Evolutionary conservation across 192 early-diverging fungal species (phyloP), one percentile per base, ranked within the genome.

Genomic region (Haplosporangium gracile): DNA sequence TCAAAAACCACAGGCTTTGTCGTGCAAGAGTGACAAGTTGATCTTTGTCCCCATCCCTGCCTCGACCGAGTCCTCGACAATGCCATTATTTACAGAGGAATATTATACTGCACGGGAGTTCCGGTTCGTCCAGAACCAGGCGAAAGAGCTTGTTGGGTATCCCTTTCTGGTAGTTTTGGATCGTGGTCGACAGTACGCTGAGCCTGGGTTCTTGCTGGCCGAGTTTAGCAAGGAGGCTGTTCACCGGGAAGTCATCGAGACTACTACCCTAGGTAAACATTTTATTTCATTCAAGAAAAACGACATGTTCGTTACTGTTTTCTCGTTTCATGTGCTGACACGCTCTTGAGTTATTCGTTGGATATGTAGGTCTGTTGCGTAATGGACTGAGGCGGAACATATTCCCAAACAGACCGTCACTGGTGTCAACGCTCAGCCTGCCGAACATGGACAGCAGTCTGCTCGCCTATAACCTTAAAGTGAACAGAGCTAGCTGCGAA

Each of bases 391-490:
- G 53, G 69, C 22, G 82, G 72, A 51, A 45, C 7, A 68, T 39
- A 68, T 77, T 81, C 29, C 71, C 86, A 16, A 29, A 70, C 40
- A 75, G 60, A 2, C 49, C 82, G 1, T 53, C 85, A 2, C 51
- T 92, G 49, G 68, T 89, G 4, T 89, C 92, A 10, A 77, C 75
- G 32, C 45, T 93, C 26, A 86, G 79, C 40, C 80, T 93, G 29
- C 90, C 92, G 1, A 84, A 89, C 26, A 82, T 93, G n/a, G 89
- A 91, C 68, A 92, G 80, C 55, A 86, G 89, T 43, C 72, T 93
- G 38, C 74, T 93, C 15, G 88, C 91, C 3, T 93, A 92, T 60
- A 90, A 89, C 42, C 75, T 93, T 13, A 83, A 82, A n/a, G 79
- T 93, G 18, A 72, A 60, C 40, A 88, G 87, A 39, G 77, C 84